These are phyloP conservation scores for Penicillium dipodomyicola DNA, from an alignment of 495 filamentous ascomycete species.

Conservation along the genomic window DNA sequence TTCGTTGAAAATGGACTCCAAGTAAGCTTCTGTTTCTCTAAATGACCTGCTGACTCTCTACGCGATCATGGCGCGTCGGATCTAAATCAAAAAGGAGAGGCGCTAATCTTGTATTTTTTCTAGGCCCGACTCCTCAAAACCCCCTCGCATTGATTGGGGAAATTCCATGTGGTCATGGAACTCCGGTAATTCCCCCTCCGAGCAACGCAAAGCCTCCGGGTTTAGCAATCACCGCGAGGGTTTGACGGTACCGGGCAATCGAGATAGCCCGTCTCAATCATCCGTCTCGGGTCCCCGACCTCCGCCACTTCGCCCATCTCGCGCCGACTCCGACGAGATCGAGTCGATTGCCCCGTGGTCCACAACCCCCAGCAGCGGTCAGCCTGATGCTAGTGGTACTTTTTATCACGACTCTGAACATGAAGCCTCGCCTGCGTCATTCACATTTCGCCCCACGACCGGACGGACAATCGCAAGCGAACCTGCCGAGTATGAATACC, in stretches of 20 bases:
- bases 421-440: constrained; percentile 58
- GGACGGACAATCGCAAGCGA: constrained; percentile 62
- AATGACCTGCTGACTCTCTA: not conserved
- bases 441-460: constrained; percentile 62
- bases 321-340: constrained; percentile 26
- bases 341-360: constrained; percentile 41
- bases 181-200: constrained; percentile 46
- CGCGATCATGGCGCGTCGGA: not conserved
- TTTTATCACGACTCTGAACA: constrained; percentile 48
- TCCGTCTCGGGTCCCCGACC: constrained; percentile 29
- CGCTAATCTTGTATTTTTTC: constrained; percentile 4
- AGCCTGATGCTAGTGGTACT: constrained; percentile 38
- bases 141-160: constrained; percentile 32
- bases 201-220: constrained; percentile 40
- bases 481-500: constrained; percentile 63
- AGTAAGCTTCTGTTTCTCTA: constrained; percentile 33
- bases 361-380: constrained; percentile 28
- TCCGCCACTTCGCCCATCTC: constrained; percentile 28
- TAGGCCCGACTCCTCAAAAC: constrained; percentile 29
- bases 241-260: constrained; percentile 33
- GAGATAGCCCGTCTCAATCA: constrained; percentile 30
- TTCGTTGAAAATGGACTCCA: constrained; percentile 30
- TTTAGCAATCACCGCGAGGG: constrained; percentile 43
- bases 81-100: not conserved
- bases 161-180: constrained; percentile 45